Conservation (phyloP, 2,329 filamentous ascomycete species). For the Bipolaris sorokiniana region DNA sequence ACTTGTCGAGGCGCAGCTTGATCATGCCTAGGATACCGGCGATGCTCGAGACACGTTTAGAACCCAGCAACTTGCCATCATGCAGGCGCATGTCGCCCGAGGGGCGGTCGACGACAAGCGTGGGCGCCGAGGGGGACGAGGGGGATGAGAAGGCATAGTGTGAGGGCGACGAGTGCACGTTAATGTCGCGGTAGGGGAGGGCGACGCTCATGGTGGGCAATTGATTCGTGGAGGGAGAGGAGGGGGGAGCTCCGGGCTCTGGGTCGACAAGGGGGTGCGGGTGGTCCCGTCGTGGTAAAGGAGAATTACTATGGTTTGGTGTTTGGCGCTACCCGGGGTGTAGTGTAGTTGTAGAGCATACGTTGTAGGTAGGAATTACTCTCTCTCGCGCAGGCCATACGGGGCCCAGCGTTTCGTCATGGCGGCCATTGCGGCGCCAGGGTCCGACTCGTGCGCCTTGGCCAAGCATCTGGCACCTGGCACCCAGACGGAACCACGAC, state of each 20-base stretch:
- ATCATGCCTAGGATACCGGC: conserved; percentile 94
- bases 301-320: conserved; percentile 1
- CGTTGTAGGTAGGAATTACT: neutral
- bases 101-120: conserved; percentile 87
- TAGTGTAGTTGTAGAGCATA: neutral
- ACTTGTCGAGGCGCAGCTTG: conserved; percentile 92
- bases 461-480: conserved; percentile 6
- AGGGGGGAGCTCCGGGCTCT: neutral
- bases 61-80: conserved; percentile 75
- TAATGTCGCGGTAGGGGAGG: conserved; percentile 92
- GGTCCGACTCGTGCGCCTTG: conserved; percentile 16
- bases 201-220: conserved; percentile 56
- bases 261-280: neutral
- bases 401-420: conserved; percentile 26
- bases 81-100: conserved; percentile 87
- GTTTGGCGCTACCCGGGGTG: conserved; percentile 8
- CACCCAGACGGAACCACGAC: conserved; percentile 16
- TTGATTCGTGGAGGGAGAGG: neutral
- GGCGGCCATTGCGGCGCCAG: conserved; percentile 16
- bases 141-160: conserved; percentile 97
- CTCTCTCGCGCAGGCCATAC: neutral
- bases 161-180: conserved; percentile 88
- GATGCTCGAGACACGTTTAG: conserved; percentile 89
- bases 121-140: conserved; percentile 86
- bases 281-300: neutral